Evolutionary conservation across 495 filamentous ascomycete genomes (phyloP).

Genomic region (Daldinia childiae): DNA sequence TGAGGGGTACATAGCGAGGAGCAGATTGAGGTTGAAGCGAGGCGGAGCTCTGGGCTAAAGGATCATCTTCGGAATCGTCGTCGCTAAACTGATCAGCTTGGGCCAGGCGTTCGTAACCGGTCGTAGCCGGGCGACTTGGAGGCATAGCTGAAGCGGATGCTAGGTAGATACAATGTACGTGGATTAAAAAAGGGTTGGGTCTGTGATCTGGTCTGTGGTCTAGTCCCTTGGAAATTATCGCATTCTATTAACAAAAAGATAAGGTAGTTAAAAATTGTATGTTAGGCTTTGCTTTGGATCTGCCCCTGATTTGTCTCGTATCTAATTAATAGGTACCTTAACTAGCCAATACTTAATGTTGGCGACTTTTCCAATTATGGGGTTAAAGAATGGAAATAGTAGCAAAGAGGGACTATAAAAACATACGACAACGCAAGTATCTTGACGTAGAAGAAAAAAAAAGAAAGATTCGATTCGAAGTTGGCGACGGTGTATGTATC

Average conservation of each 20-base stretch:
- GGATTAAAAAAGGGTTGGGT: constrained; percentile 1
- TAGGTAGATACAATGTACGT: not conserved
- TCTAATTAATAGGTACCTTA: constrained; percentile 24
- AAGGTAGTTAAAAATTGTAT: not conserved
- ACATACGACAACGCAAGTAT: not conserved
- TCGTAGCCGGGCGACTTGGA: constrained; percentile 73
- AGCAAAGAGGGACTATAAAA: constrained; percentile 28
- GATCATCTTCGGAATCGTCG: constrained; percentile 74
- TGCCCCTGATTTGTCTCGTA: constrained; percentile 41
- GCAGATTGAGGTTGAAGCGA: constrained; percentile 69
- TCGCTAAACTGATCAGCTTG: constrained; percentile 89
- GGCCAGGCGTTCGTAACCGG: constrained; percentile 90
- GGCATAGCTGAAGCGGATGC: constrained; percentile 42
- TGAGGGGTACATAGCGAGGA: constrained; percentile 74
- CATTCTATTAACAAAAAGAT: constrained; percentile 25
- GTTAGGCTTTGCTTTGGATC: constrained; percentile 17
- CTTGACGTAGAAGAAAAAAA: constrained; percentile 2
- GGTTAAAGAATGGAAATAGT: constrained; percentile 29
- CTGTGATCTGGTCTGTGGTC: not conserved
- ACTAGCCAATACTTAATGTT: constrained; percentile 18
- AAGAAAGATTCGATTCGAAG: not conserved
- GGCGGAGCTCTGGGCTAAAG: constrained; percentile 63
- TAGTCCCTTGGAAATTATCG: constrained; percentile 19
- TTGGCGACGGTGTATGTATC: not conserved
- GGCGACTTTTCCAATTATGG: constrained; percentile 29